phyloP scores from a whole-genome alignment of 1,284 basidiomycete species.

The Ganoderma lingzhi region DNA sequence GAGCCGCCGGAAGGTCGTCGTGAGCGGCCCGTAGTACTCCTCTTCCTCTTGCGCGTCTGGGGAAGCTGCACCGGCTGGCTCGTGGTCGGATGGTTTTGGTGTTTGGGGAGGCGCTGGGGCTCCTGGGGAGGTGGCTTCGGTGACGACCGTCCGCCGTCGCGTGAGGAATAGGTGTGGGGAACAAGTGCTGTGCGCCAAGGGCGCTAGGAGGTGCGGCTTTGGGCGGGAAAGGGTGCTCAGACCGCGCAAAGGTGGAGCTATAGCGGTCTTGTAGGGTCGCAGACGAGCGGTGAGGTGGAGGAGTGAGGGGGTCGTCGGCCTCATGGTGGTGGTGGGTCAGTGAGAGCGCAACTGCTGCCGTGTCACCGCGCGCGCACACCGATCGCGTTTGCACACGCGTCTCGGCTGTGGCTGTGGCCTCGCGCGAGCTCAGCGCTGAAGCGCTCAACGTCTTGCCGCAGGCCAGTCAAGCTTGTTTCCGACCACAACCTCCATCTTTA shows the following conservation, averaged over 20 bases:
- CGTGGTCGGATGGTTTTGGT: not conserved
- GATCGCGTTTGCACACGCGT: constrained; percentile 7
- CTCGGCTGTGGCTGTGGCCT: not conserved
- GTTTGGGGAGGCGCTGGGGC: not conserved
- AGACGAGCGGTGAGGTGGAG: constrained; percentile 4
- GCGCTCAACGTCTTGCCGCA: constrained; percentile 20
- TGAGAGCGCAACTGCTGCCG: not conserved
- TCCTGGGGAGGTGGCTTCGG: not conserved
- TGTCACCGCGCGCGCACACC: not conserved
- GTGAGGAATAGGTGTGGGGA: not conserved
- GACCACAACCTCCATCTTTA: constrained; percentile 14
- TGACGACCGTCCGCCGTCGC: constrained; percentile 16
- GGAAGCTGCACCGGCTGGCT: not conserved
- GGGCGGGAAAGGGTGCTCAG: constrained; percentile 11
- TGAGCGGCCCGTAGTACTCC: constrained; percentile 70
- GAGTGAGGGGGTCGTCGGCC: constrained; percentile 13
- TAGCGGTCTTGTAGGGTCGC: constrained; percentile 4
- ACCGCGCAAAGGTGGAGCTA: constrained; percentile 13
- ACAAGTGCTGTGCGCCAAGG: not conserved
- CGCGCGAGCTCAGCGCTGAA: not conserved
- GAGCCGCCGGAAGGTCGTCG: constrained; percentile 75
- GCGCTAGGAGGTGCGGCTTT: not conserved
- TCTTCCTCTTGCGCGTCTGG: constrained; percentile 19
- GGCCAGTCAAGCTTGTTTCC: constrained; percentile 11
- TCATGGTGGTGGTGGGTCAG: constrained; percentile 20